Evolutionary conservation across 2,329 filamentous ascomycete genomes (phyloP).

Genomic region (Sarocladiaceae sp.): DNA sequence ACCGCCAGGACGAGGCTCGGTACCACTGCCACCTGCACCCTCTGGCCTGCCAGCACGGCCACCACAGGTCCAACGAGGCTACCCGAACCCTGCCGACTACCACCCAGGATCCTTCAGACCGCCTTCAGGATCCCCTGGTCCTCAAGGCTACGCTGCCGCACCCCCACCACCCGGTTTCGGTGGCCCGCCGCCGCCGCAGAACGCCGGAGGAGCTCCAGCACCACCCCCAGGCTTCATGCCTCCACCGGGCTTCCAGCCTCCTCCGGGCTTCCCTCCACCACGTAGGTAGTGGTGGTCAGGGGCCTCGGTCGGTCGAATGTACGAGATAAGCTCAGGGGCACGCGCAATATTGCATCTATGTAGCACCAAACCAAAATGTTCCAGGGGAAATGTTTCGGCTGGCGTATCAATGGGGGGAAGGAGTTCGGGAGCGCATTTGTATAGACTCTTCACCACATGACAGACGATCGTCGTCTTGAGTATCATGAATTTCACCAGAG

Average conservation of each 20-base stretch:
- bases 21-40: slow-evolving; percentile 41
- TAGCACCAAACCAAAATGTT: too few species aligned
- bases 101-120: slow-evolving; percentile 35
- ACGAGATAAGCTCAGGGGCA: too few species aligned
- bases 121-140: slow-evolving; percentile 25
- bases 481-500: too few species aligned
- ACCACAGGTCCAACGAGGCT: slow-evolving; percentile 37
- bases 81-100: slow-evolving; percentile 41
- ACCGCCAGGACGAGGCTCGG: slow-evolving; percentile 22
- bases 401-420: too few species aligned
- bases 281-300: slow-evolving; percentile 14
- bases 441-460: too few species aligned
- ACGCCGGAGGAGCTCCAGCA: slow-evolving; percentile 27
- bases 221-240: slow-evolving; percentile 35
- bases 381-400: too few species aligned
- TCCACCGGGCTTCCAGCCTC: slow-evolving; percentile 39
- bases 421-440: too few species aligned
- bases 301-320: slow-evolving; percentile 11
- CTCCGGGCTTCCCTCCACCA: slow-evolving; percentile 31
- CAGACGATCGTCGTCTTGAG: too few species aligned
- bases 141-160: slow-evolving; percentile 28
- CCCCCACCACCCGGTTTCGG: slow-evolving; percentile 34
- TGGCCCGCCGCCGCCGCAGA: slow-evolving; percentile 25
- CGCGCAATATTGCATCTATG: too few species aligned
- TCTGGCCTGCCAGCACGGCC: slow-evolving; percentile 45